Evolutionary conservation across 2,329 filamentous ascomycete species (phyloP), one percentile per base, ranked within the genome.

Genomic region (Cyphellophora attinorum): DNA sequence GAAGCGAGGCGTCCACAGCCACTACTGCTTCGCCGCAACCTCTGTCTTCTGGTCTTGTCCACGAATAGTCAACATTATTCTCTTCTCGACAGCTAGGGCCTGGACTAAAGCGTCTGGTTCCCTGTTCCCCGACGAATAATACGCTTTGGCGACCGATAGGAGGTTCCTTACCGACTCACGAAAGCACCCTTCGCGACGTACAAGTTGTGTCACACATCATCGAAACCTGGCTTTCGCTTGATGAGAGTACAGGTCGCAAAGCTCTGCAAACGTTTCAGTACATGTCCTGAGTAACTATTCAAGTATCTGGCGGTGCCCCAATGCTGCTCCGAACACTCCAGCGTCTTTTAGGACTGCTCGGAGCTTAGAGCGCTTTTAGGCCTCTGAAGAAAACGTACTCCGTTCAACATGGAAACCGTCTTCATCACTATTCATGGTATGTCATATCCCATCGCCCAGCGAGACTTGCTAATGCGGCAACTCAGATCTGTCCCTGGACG

Each of bases 361-460:
- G 36, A 18, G 36, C 38, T 27, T 31, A 36, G n/a, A 33, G 28
- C 34, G 37, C 37, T 38, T 36, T 28, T 37, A 28, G 25, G 13
- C 33, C 31, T 36, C 41, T 39, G 32, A 34, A 34, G 31, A 23
- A 31, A 29, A 29, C 18, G 21, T 19, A 28, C 30, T 31, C 11
- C 27, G 27, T 21, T 27, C 34, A 41, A 21, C 18, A 84, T 85
- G 82, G 82, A 88, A 60, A 81, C 81, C 48, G 91, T 85, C 19
- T 93, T 93, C 62, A 91, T 93, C 64, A 86, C 84, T 48, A 91
- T 93, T 54, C 85, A 91, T 56, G 85, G 85, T 83, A 62, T 64
- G 77, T 67, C 39, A 25, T 31, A 29, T 21, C 42, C 37, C 19
- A 38, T 39, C 31, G 11, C 35, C 43, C 30, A 29, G 29, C 29